Evolutionary conservation across 495 filamentous ascomycete species (phyloP).

Genomic region (Tuber aestivum): DNA sequence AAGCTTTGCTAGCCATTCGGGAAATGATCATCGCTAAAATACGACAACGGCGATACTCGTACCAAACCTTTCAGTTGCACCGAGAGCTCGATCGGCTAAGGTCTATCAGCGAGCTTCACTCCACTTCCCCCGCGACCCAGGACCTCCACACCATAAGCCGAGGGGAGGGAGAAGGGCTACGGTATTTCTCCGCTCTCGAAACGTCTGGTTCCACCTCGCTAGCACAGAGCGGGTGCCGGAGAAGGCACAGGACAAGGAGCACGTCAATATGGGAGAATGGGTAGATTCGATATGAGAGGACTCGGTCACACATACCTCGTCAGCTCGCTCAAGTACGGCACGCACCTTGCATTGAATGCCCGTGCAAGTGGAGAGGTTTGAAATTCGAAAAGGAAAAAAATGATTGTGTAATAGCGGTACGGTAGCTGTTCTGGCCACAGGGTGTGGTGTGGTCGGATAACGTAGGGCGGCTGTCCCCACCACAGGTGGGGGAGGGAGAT

Average conservation of each 20-base stretch:
- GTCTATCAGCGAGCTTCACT: not conserved
- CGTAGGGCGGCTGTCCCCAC: not conserved
- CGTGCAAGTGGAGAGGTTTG: not conserved
- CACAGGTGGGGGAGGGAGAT: not conserved
- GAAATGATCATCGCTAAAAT: not conserved
- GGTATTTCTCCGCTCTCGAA: not conserved
- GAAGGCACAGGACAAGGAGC: not conserved
- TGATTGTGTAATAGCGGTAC: too few species aligned
- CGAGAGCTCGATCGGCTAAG: not conserved
- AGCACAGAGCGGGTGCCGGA: not conserved
- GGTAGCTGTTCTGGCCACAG: not conserved
- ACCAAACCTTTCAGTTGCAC: not conserved
- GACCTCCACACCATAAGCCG: not conserved
- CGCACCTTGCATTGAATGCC: not conserved
- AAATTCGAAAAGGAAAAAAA: not conserved
- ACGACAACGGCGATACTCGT: not conserved
- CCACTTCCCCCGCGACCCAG: not conserved
- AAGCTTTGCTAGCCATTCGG: not conserved
- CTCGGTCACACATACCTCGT: not conserved
- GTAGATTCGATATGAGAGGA: not conserved
- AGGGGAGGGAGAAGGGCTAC: not conserved
- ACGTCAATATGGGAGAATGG: constrained; percentile 2
- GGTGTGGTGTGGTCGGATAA: not conserved
- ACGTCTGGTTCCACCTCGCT: not conserved
- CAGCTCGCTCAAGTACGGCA: not conserved